Conservation (phyloP, 192 early-diverging fungal species). For the Mortierella alpina region DNA sequence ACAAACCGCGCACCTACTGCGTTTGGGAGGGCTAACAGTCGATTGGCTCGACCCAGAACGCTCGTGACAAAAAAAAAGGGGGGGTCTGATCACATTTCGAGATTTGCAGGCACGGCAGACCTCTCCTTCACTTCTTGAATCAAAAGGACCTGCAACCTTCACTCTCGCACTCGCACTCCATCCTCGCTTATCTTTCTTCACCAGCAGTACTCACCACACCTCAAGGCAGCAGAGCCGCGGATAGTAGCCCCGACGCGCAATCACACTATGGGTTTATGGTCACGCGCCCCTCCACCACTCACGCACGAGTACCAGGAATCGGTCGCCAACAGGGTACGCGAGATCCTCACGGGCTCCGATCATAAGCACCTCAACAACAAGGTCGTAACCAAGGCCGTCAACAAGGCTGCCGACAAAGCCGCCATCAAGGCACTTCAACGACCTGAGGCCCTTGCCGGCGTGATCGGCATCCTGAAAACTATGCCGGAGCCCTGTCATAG, state of each 20-base stretch:
- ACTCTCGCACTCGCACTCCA: not conserved
- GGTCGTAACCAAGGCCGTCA: not conserved
- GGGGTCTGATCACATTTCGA: constrained; percentile 5
- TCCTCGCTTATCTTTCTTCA: constrained; percentile 4
- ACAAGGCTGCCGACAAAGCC: constrained; percentile 11
- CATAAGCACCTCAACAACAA: constrained; percentile 10
- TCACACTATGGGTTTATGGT: constrained; percentile 35
- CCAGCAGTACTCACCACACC: not conserved
- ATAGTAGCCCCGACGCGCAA: not conserved
- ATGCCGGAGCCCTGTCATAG: constrained; percentile 51
- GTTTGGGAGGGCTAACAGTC: not conserved
- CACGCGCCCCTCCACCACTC: constrained; percentile 23
- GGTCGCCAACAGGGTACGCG: constrained; percentile 48
- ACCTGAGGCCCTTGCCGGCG: constrained; percentile 33
- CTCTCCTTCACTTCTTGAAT: not conserved
- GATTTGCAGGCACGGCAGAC: too few relatives aligned
- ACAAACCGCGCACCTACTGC: too few relatives aligned
- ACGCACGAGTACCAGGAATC: constrained; percentile 53
- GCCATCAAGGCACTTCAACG: constrained; percentile 56
- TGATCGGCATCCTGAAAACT: constrained; percentile 51
- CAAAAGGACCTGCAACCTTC: not conserved
- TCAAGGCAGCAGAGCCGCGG: too few relatives aligned
- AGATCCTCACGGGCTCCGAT: constrained; percentile 50
- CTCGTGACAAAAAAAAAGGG: constrained; percentile 3
- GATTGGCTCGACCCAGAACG: not conserved